Base-by-base conservation (phyloP, 768 basidiomycete species). In the Pluteus cervinus region DNA sequence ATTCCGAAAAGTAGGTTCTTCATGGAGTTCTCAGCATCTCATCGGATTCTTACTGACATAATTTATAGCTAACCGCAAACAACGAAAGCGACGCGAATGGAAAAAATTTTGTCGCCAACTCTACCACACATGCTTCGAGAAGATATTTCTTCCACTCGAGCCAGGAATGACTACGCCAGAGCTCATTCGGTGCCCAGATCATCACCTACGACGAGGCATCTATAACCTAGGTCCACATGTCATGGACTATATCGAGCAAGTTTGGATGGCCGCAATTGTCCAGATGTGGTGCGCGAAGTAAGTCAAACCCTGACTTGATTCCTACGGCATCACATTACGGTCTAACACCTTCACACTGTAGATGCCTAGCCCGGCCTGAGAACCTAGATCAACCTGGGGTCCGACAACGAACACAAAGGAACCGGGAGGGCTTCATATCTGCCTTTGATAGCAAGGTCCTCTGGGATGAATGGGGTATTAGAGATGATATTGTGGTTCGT, bases 201-300 rank as follows among this genome's bases (percentile, higher is more conserved):
- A 49, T 3, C 52, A 55, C 30, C 48, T 42, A 32, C 43, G 45
- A 4, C 43, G 42, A 0, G 42, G 29, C 1, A 39, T 57, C 4
- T 55, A 40, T 38, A 33, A 24, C 5, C 31, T 54, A 23, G 53
- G 54, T 10, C 54, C 54, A 3, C 48, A 45, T 33, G 53, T 57
- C 24, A 46, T 50, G 2, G 56, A 57, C 33, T 57, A 57, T 32
- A 54, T 53, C 0, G 55, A 58, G 36, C 56, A 58, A 29, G 40
- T 23, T 3, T 10, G n/a, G 12, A 17, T 41, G 8, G 21, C 23
- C 12, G 28, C 45, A 37, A 41, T 54, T 16, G 55, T 60, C 0
- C 36, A 45, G 12, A 42, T 47, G 1, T 58, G 55, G 57, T 60
- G 58, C 40, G 37, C 56, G n/a, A 42, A 36, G 54, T 56, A 23